phyloP scores from a whole-genome alignment of 495 filamentous ascomycete genomes.

The Hypoxylon fuscum region DNA sequence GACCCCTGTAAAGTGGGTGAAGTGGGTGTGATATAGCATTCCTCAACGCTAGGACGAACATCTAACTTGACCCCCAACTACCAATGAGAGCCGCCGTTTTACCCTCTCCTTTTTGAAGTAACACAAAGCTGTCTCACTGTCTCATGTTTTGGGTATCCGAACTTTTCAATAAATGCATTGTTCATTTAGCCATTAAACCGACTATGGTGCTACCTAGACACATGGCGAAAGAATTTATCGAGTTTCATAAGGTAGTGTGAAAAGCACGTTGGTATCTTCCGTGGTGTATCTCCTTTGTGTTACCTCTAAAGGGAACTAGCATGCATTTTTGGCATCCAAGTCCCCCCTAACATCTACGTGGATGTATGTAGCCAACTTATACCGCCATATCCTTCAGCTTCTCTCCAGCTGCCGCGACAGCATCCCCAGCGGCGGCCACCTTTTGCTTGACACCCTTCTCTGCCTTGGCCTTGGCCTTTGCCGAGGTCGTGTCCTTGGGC shows the following conservation, averaged over 20 bases:
- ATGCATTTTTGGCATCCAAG: background rate
- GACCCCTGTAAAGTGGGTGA: too few species aligned
- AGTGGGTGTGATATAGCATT: too few species aligned
- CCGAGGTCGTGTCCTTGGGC: slow-evolving; percentile 63
- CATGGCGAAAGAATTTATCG: background rate
- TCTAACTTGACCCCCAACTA: too few species aligned
- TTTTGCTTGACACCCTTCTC: slow-evolving; percentile 35
- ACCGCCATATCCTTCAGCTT: slow-evolving; percentile 38
- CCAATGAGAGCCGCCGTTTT: too few species aligned
- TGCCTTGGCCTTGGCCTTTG: slow-evolving; percentile 53
- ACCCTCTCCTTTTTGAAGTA: too few species aligned
- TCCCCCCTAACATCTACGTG: background rate
- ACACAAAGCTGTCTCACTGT: too few species aligned
- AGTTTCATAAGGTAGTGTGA: background rate
- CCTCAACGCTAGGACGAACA: too few species aligned
- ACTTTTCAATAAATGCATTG: background rate
- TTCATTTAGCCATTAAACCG: background rate
- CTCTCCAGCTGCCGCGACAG: slow-evolving; percentile 31
- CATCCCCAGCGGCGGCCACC: slow-evolving; percentile 24
- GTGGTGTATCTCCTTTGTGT: background rate
- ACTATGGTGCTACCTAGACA: background rate
- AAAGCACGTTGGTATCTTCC: slow-evolving; percentile 1
- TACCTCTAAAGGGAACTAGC: background rate
- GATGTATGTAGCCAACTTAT: slow-evolving; percentile 10
- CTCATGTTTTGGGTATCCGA: background rate